Base-by-base conservation (phyloP, 441 rosid genomes). In the Populus trichocarpa region DNA sequence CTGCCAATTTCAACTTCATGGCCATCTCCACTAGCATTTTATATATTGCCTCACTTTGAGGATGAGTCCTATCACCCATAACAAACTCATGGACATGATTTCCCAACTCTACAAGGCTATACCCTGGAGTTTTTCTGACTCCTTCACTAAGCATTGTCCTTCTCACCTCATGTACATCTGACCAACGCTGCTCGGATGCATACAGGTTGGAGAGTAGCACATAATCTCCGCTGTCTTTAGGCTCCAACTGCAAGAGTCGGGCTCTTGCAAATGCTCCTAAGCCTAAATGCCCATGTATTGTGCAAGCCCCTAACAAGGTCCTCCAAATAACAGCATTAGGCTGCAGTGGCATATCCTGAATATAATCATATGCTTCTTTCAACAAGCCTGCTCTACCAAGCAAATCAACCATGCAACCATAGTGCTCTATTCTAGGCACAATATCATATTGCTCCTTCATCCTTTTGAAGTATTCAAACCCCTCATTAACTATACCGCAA, bases 331-430 rank as follows among this genome's bases (percentile, higher is more conserved):
- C 92, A 42, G 88, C 89, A 80, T 91, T 91, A 5, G 97, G 92
- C 74, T 83, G 80, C 84, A 91, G 40, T 1, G 91, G 86, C 96
- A 94, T 90, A 66, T 75, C 78, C 77, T 23, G 77, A 8, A 92
- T 87, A 82, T 76, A 90, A 10, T 79, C 83, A 72, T 80, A 83
- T 0, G 98, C 97, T 81, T 85, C 79, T 75, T 84, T 86, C 70
- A 94, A 89, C 78, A 84, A 77, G 40, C 98, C 93, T 11, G 96
- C 92, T 80, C 98, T 83, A 67, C 96, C 90, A 78, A 94, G 75
- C 84, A 94, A 77, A 86, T 94, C 97, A 22, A 94, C 93, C 92
- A 92, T 90, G 75, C 98, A 92, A 69, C 98, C 98, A 68, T 81
- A 81, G 84, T 94, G 98, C 77, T 94, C 97, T 3, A 91, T 88